These are phyloP conservation scores for Cladosporium sp. DNA, from an alignment of 2,329 filamentous ascomycete genomes.

Conservation along the genomic window DNA sequence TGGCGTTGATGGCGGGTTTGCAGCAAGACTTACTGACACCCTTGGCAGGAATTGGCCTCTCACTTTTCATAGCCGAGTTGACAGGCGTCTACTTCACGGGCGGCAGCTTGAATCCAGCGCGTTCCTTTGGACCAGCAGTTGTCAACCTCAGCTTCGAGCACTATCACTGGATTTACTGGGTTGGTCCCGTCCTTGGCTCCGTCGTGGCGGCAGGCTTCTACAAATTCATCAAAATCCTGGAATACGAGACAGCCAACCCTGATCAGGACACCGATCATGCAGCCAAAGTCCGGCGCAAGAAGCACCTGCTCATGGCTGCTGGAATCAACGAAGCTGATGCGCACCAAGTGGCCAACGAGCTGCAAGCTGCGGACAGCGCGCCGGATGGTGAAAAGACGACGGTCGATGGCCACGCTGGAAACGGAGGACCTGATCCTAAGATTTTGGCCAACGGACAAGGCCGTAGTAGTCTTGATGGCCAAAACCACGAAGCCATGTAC, in stretches of 20 bases:
- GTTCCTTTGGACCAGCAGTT: constrained; percentile 31
- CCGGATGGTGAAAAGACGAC: not conserved
- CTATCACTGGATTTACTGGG: constrained; percentile 33
- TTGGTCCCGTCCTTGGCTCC: constrained; percentile 29
- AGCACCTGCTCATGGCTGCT: constrained; percentile 18
- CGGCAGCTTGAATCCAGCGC: constrained; percentile 34
- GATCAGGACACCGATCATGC: constrained; percentile 24
- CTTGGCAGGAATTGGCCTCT: constrained; percentile 35
- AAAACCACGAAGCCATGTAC: constrained; percentile 15
- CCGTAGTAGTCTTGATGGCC: not conserved
- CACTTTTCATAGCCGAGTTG: constrained; percentile 46
- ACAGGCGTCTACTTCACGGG: constrained; percentile 36
- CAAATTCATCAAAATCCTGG: constrained; percentile 28
- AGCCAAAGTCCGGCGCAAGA: constrained; percentile 13
- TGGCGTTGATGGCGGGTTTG: not conserved
- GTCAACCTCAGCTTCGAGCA: constrained; percentile 25
- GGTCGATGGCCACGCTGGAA: not conserved
- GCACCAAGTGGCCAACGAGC: constrained; percentile 16
- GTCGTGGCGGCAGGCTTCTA: constrained; percentile 32
- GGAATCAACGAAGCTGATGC: constrained; percentile 21
- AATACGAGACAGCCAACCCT: constrained; percentile 33
- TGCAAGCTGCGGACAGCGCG: not conserved
- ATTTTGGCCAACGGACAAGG: constrained; percentile 10
- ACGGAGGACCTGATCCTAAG: not conserved
- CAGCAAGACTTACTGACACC: not conserved